Conservation (phyloP, 176 grass and related monocot species). For the Paspalum notatum region DNA sequence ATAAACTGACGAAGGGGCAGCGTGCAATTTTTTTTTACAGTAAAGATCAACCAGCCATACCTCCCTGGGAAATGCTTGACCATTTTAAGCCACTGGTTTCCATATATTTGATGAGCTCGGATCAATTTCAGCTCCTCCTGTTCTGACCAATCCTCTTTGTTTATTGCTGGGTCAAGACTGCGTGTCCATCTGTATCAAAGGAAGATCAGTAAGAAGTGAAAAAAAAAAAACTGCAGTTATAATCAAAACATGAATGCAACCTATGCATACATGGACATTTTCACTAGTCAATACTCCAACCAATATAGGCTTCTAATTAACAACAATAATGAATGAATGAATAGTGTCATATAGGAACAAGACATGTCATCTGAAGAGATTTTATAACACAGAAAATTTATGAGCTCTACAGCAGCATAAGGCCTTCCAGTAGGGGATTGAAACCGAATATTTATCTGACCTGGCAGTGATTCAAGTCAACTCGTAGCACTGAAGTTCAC, state of each 20-base stretch:
- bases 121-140: slow-evolving; percentile 74
- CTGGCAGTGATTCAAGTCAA: not conserved
- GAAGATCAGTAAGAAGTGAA: not conserved
- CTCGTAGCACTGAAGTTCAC: not conserved
- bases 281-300: slow-evolving; percentile 21
- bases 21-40: not conserved
- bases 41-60: slow-evolving; percentile 41
- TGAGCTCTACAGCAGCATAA: not conserved
- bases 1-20: not conserved
- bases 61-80: slow-evolving; percentile 75
- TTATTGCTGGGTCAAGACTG: slow-evolving; percentile 67
- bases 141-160: slow-evolving; percentile 63
- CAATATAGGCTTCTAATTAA: slow-evolving; percentile 15
- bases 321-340: slow-evolving; percentile 8
- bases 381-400: slow-evolving; percentile 3
- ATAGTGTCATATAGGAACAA: not conserved
- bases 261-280: not conserved
- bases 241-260: slow-evolving; percentile 16
- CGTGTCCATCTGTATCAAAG: slow-evolving; percentile 55
- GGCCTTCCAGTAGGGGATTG: too few species aligned
- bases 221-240: not conserved
- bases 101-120: slow-evolving; percentile 78
- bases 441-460: too few species aligned
- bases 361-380: not conserved
- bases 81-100: slow-evolving; percentile 67